phyloP scores from a whole-genome alignment of 306 rosid genomes.

The Cucurbita moschata region DNA sequence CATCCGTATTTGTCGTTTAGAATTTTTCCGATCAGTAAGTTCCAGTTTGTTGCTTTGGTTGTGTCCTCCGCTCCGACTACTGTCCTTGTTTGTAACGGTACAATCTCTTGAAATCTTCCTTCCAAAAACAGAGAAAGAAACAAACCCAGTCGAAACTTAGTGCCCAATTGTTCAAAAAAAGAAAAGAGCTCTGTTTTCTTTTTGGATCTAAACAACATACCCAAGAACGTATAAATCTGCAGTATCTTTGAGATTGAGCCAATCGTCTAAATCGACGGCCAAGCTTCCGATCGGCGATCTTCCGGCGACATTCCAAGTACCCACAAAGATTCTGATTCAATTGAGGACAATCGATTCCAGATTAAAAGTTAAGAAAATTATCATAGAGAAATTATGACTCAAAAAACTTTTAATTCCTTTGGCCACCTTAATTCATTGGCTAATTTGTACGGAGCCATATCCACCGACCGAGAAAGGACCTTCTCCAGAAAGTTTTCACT shows the following conservation, averaged over 20 bases:
- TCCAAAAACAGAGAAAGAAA: neutral
- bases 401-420: neutral
- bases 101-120: constrained; percentile 81
- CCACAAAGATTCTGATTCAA: constrained; percentile 64
- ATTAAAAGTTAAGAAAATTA: neutral
- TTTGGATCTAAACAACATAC: constrained; percentile 31
- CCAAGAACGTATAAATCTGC: constrained; percentile 90
- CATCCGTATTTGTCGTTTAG: constrained; percentile 39
- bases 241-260: constrained; percentile 69
- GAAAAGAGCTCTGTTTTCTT: neutral
- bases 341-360: neutral
- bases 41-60: constrained; percentile 69
- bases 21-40: constrained; percentile 49
- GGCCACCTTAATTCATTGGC: constrained; percentile 52
- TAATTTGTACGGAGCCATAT: constrained; percentile 52
- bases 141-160: neutral
- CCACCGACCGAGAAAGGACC: constrained; percentile 28
- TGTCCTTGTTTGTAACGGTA: constrained; percentile 59
- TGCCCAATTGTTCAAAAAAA: neutral
- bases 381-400: neutral
- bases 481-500: constrained; percentile 22
- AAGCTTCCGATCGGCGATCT: constrained; percentile 70
- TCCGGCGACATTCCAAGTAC: constrained; percentile 94
- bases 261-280: constrained; percentile 76
- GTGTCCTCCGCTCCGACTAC: constrained; percentile 82